Evolutionary conservation across 2,329 filamentous ascomycete genomes (phyloP).

Genomic region (Ceratocystis colombiana): DNA sequence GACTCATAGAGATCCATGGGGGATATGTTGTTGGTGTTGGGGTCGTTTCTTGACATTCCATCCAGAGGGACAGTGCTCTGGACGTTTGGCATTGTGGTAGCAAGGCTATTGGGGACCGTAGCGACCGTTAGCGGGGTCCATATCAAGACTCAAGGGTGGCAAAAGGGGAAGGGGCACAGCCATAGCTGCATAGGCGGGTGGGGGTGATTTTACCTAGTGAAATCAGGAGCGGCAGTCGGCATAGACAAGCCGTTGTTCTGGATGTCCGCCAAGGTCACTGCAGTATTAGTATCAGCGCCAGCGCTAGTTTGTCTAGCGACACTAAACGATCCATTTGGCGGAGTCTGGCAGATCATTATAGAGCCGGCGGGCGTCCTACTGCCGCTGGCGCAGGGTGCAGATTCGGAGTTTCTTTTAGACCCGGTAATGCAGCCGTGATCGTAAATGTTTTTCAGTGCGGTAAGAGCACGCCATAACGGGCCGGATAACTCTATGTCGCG

Average conservation of each 20-base stretch:
- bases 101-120: conserved; percentile 18
- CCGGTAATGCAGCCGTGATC: conserved; percentile 52
- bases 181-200: neutral
- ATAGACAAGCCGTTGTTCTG: conserved; percentile 43
- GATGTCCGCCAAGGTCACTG: conserved; percentile 55
- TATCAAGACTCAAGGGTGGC: conserved; percentile 14
- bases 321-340: conserved; percentile 25
- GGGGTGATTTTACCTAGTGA: conserved; percentile 33
- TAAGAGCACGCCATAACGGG: conserved; percentile 50
- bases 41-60: conserved; percentile 43
- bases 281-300: conserved; percentile 48
- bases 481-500: conserved; percentile 54
- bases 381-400: conserved; percentile 39
- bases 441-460: conserved; percentile 55
- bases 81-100: conserved; percentile 23
- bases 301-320: conserved; percentile 12
- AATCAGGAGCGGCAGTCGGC: conserved; percentile 35
- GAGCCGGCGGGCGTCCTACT: conserved; percentile 36
- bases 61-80: conserved; percentile 33
- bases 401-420: conserved; percentile 42
- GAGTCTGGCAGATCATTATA: conserved; percentile 28
- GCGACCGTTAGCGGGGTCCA: conserved; percentile 23
- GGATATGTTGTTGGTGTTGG: conserved; percentile 47
- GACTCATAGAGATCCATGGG: conserved; percentile 60
- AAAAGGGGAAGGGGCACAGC: neutral